Percentiles rank a stretch among this genome's conserved stretches.
Evolutionary conservation across 2,329 filamentous ascomycete species (phyloP).

Genomic region (Trichophyton schoenleinii): DNA sequence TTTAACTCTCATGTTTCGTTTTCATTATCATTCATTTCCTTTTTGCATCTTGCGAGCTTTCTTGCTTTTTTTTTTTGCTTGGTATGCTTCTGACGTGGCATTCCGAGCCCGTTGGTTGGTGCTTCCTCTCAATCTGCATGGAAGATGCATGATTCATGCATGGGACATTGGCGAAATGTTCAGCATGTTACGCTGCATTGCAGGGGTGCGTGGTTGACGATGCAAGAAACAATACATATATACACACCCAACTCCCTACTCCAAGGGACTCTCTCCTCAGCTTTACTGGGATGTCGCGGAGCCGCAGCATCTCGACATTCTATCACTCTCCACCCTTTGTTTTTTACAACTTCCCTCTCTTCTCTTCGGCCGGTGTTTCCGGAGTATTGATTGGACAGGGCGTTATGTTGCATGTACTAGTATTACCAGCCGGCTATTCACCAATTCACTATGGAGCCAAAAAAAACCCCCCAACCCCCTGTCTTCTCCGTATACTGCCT

Average conservation of each 20-base stretch:
- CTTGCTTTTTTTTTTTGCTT: neutral
- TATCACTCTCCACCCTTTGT: neutral
- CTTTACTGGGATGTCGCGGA: neutral
- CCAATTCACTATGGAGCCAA: neutral
- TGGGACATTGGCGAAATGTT: neutral
- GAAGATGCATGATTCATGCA: neutral
- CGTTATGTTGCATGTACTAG: neutral
- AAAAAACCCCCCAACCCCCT: neutral
- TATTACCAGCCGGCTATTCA: neutral
- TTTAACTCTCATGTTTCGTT: neutral
- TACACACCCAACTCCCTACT: neutral
- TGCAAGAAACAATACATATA: neutral
- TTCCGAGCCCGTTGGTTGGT: neutral
- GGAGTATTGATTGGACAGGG: neutral
- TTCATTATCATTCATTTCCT: neutral
- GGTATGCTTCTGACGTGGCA: neutral
- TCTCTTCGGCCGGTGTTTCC: neutral
- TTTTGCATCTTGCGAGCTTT: neutral
- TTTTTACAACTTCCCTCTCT: neutral
- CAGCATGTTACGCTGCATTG: neutral
- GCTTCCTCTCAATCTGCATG: neutral
- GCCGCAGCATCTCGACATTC: neutral
- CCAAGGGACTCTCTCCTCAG: conserved; percentile 1
- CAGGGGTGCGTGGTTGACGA: neutral
- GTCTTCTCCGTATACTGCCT: neutral